phyloP scores from a whole-genome alignment of 805 yeast species.

The Zygoascus flipseniorum region DNA sequence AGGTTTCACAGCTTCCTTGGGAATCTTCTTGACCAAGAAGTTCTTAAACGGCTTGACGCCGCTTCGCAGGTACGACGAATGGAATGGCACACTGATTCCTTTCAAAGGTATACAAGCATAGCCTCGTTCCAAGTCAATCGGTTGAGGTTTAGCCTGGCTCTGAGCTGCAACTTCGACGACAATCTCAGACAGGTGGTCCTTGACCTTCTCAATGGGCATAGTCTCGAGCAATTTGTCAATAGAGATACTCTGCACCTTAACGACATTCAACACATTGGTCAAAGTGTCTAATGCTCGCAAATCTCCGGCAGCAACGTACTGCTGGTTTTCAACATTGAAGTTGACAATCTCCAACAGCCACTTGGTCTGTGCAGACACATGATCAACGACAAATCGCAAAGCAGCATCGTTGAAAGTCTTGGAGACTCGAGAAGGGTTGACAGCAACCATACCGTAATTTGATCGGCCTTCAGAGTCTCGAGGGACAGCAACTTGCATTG shows the following conservation, averaged over 20 bases:
- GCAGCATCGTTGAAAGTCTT: slow-evolving; percentile 89
- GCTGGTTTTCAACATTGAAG: slow-evolving; percentile 96
- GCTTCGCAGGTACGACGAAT: slow-evolving; percentile 93
- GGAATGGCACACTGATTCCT: slow-evolving; percentile 99
- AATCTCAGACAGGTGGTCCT: slow-evolving; percentile 79
- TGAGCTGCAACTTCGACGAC: slow-evolving; percentile 77
- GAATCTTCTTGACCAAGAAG: slow-evolving; percentile 91
- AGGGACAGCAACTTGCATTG: slow-evolving; percentile 99
- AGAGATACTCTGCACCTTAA: slow-evolving; percentile 91
- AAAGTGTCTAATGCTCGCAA: slow-evolving; percentile 89
- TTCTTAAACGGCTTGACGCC: slow-evolving; percentile 99
- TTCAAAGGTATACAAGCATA: slow-evolving; percentile 96
- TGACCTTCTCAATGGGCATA: slow-evolving; percentile 79
- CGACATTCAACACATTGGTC: slow-evolving; percentile 84
- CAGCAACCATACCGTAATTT: slow-evolving; percentile 98
- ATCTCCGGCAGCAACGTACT: slow-evolving; percentile 98
- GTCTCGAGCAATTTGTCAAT: slow-evolving; percentile 77
- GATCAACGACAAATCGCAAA: slow-evolving; percentile 86
- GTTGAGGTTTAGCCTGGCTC: slow-evolving; percentile 85
- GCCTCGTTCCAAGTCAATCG: slow-evolving; percentile 95
- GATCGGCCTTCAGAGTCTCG: slow-evolving; percentile 93
- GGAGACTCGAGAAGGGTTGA: slow-evolving; percentile 89
- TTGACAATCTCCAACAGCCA: slow-evolving; percentile 98
- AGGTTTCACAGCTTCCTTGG: slow-evolving; percentile 91
- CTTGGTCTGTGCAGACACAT: slow-evolving; percentile 70